Evolutionary conservation across 192 early-diverging fungal genomes (phyloP), one percentile per base, ranked within the genome.

Genomic region (Martensiomyces pterosporus): DNA sequence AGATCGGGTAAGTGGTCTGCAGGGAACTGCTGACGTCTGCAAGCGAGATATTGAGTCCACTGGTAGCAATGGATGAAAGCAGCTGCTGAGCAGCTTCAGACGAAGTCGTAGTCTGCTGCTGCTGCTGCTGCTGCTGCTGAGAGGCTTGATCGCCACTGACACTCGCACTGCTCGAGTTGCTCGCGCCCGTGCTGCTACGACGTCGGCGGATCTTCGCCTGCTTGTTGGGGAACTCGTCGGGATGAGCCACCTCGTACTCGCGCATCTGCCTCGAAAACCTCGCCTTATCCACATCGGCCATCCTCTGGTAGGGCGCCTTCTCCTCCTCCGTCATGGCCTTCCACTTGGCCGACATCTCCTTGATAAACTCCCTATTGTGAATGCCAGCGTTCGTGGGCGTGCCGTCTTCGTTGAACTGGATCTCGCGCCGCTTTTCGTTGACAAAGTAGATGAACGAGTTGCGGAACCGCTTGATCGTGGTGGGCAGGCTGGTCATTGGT

Each of bases 371-470:
- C 24, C 70, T 49, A 32, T 74, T 64, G 43, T 64, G 57, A 13
- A 72, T 45, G 23, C 59, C 61, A 9, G 60, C 45, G 37, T 64
- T 59, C 5, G 37, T 59, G 10, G 52, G 39, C 17, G 47, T 40
- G 38, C 65, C 57, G 15, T 57, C 52, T 2, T 21, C 33, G 26
- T 7, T 4, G n/a, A 35, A 55, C 52, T 56, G 52, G 2, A 53
- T 13, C 29, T 55, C 65, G 18, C 50, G 58, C 25, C 70, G 62
- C 32, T 38, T 42, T 18, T 55, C 55, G 52, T 74, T 58, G 22
- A 66, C 70, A 55, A 48, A 74, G 52, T 74, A 74, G 40, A 74
- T 65, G 42, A 74, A 74, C 40, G 70, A 74, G 44, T 74, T 74
- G 47, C 70, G 62, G 55, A 74, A 74, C 9, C 70, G 62, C 47